Percentiles rank a stretch among this genome's conserved stretches.
These are phyloP conservation scores for Ephemerocybe angulata DNA, from an alignment of 768 basidiomycete genomes.

Conservation along the genomic window DNA sequence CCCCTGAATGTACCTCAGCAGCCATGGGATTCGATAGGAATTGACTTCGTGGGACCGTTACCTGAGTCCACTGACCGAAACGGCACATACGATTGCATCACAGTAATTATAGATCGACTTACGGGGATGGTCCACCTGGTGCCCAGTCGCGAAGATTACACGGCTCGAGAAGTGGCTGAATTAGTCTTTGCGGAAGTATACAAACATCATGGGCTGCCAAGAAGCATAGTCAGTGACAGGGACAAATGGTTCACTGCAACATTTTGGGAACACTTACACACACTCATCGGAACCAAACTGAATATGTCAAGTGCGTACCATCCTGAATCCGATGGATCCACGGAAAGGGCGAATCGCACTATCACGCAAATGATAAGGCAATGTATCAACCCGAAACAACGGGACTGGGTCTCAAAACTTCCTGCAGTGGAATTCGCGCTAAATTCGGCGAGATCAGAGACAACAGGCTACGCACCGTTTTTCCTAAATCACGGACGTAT, in stretches of 20 bases:
- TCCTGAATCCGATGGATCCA: slow-evolving; percentile 35
- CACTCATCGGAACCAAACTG: slow-evolving; percentile 2
- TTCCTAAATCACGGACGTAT: slow-evolving; percentile 25
- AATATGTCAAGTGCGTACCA: slow-evolving; percentile 23
- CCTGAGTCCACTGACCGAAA: slow-evolving; percentile 18
- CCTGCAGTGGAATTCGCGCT: slow-evolving; percentile 9
- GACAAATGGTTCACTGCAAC: slow-evolving; percentile 27
- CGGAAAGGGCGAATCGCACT: slow-evolving; percentile 29
- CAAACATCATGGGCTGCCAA: slow-evolving; percentile 15
- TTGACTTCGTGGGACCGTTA: slow-evolving; percentile 12
- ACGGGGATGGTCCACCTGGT: slow-evolving; percentile 16
- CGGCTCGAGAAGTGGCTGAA: slow-evolving; percentile 6
- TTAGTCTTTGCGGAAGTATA: slow-evolving; percentile 11
- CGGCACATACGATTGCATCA: slow-evolving; percentile 19
- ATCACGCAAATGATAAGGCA: slow-evolving; percentile 15
- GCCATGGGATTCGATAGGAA: slow-evolving; percentile 12
- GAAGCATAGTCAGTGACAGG: slow-evolving; percentile 25
- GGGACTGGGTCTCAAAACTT: slow-evolving; percentile 6
- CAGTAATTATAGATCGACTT: slow-evolving; percentile 24
- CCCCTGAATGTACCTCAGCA: slow-evolving; percentile 16
- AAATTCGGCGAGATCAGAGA: slow-evolving; percentile 6
- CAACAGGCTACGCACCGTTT: slow-evolving; percentile 28
- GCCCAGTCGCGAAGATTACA: slow-evolving; percentile 12
- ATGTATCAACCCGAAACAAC: slow-evolving; percentile 5
- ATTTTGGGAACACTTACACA: slow-evolving; percentile 28